Evolutionary conservation across 2,329 filamentous ascomycete species (phyloP).

Genomic region (Cordyceps militaris): DNA sequence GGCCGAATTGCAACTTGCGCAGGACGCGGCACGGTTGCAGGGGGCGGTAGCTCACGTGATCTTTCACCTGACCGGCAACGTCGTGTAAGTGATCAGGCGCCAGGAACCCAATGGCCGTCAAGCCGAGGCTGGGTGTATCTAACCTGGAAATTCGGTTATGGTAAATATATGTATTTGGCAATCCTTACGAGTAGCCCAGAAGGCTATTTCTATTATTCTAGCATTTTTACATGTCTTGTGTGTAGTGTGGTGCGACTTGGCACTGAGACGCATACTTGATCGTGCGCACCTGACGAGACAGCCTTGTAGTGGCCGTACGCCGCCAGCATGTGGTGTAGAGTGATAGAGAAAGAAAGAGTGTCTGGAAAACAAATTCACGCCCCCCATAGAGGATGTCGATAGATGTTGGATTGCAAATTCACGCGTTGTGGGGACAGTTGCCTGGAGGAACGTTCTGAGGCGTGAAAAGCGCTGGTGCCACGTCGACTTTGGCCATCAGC

Average conservation of each 20-base stretch:
- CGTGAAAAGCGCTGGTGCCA: background rate
- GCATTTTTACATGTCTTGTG: too few species aligned
- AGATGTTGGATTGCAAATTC: background rate
- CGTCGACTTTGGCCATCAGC: conserved; percentile 1
- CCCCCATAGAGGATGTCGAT: background rate
- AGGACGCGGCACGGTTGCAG: background rate
- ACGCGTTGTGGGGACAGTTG: background rate
- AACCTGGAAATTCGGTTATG: background rate
- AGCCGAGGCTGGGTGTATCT: background rate
- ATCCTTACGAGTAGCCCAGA: background rate
- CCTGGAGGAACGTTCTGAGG: background rate
- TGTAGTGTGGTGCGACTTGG: background rate
- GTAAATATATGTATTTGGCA: background rate
- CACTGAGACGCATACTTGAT: background rate
- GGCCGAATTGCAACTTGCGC: background rate
- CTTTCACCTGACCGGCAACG: conserved; percentile 2
- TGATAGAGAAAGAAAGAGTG: background rate
- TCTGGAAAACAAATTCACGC: background rate
- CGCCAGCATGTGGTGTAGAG: background rate
- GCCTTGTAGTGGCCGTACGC: background rate
- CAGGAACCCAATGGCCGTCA: background rate
- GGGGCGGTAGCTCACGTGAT: background rate
- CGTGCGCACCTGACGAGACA: background rate
- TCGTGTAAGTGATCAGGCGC: conserved; percentile 11
- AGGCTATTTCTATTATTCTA: background rate